phyloP scores from a whole-genome alignment of 2,329 filamentous ascomycete species.

The Talaromyces sp. region DNA sequence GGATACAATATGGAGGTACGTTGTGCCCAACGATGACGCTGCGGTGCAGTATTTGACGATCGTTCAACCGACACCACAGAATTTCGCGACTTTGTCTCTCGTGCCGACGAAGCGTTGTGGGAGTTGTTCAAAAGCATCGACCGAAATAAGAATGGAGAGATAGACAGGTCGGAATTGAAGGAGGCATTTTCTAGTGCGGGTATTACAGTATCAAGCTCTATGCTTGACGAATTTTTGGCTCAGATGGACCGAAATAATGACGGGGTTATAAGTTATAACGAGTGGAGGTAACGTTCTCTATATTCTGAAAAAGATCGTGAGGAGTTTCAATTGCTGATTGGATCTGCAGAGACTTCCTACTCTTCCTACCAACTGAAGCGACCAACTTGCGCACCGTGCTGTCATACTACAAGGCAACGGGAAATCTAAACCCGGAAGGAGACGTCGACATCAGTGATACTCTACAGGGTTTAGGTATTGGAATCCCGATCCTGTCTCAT shows the following conservation, averaged over 20 bases:
- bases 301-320: too few species aligned
- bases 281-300: constrained; percentile 76
- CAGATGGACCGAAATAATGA: constrained; percentile 89
- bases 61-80: constrained; percentile 54
- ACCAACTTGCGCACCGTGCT: constrained; percentile 74
- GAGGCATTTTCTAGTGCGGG: constrained; percentile 75
- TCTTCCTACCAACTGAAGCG: constrained; percentile 74
- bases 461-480: constrained; percentile 87
- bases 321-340: constrained; percentile 7
- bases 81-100: constrained; percentile 83
- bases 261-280: constrained; percentile 81
- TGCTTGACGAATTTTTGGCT: constrained; percentile 80
- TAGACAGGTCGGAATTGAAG: constrained; percentile 82
- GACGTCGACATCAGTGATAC: constrained; percentile 91
- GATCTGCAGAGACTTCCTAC: constrained; percentile 73
- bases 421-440: constrained; percentile 88
- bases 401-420: constrained; percentile 86
- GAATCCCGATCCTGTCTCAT: constrained; percentile 42
- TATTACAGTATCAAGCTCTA: constrained; percentile 71
- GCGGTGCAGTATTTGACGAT: constrained; percentile 20
- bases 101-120: constrained; percentile 80
- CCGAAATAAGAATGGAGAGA: constrained; percentile 75
- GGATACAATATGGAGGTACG: constrained; percentile 86
- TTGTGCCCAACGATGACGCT: constrained; percentile 5
- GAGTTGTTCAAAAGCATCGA: constrained; percentile 85